Conservation (phyloP, 139 green algal genomes). For the Limnomonas spitsbergensis region DNA sequence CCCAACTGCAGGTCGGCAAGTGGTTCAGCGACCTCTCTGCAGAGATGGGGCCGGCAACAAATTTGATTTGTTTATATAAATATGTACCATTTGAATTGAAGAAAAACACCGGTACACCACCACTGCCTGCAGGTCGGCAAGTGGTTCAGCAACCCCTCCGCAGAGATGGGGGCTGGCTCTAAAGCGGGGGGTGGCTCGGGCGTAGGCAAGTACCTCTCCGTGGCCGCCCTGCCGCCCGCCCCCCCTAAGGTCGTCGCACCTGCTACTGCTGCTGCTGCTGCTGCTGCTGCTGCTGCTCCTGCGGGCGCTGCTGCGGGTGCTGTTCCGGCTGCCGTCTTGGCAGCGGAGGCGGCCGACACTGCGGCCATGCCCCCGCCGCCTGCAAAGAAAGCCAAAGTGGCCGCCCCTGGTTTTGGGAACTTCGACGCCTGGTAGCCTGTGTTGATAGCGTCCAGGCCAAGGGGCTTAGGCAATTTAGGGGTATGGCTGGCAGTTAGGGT, state of each 20-base stretch:
- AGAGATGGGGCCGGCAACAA: not conserved
- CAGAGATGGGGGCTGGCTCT: not conserved
- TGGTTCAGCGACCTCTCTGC: conserved; percentile 37
- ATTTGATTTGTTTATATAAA: no score
- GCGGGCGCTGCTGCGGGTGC: no score
- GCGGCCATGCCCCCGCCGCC: conserved; percentile 25
- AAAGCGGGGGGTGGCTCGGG: conserved; percentile 20
- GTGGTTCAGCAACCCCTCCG: conserved; percentile 49
- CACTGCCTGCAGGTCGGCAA: conserved; percentile 39
- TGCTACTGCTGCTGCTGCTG: no score
- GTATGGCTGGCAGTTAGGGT: no score
- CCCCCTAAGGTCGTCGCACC: no score
- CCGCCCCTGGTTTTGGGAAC: conserved; percentile 45
- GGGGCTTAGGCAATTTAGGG: no score
- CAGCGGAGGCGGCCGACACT: not conserved
- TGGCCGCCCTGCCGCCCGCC: not conserved
- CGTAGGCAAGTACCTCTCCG: conserved; percentile 66
- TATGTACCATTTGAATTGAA: no score
- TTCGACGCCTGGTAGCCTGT: conserved; percentile 78
- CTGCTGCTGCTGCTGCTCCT: no score
- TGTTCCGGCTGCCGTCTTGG: not conserved
- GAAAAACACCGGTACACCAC: no score
- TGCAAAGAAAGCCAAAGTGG: conserved; percentile 56
- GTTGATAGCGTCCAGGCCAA: no score
- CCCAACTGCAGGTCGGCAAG: conserved; percentile 20